These are phyloP conservation scores for Trichoderma reesei DNA, from an alignment of 495 filamentous ascomycete species.

Conservation along the genomic window DNA sequence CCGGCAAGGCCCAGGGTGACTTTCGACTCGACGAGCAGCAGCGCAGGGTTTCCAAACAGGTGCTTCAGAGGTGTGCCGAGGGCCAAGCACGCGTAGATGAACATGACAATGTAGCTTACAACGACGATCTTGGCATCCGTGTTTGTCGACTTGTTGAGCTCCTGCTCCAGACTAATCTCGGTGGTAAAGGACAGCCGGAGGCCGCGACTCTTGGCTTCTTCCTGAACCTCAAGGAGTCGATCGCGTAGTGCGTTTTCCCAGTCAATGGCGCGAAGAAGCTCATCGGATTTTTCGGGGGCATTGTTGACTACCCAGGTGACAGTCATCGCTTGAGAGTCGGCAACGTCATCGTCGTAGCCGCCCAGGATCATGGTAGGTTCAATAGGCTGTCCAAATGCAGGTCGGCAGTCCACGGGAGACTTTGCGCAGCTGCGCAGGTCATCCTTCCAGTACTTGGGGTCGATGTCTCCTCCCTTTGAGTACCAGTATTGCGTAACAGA, in stretches of 20 bases:
- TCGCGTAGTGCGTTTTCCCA: conserved; percentile 74
- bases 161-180: conserved; percentile 85
- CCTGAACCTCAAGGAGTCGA: conserved; percentile 59
- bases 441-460: conserved; percentile 56
- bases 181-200: conserved; percentile 88
- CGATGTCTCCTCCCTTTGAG: conserved; percentile 46
- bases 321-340: conserved; percentile 69
- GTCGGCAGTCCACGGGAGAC: conserved; percentile 73
- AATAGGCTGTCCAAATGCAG: conserved; percentile 77
- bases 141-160: conserved; percentile 92
- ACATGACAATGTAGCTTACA: conserved; percentile 98
- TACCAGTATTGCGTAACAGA: conserved; percentile 81
- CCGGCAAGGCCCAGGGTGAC: conserved; percentile 87
- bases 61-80: conserved; percentile 72
- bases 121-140: conserved; percentile 96
- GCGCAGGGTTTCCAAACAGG: conserved; percentile 67
- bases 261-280: conserved; percentile 65
- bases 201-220: conserved; percentile 68
- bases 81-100: conserved; percentile 87
- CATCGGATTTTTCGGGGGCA: conserved; percentile 57
- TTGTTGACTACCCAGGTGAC: conserved; percentile 97
- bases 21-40: conserved; percentile 84
- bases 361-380: conserved; percentile 78
- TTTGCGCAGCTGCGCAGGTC: conserved; percentile 60
- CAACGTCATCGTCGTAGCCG: conserved; percentile 60